phyloP scores from a whole-genome alignment of 164 flowering plant genomes.

The Dillenia suffruticosa region DNA sequence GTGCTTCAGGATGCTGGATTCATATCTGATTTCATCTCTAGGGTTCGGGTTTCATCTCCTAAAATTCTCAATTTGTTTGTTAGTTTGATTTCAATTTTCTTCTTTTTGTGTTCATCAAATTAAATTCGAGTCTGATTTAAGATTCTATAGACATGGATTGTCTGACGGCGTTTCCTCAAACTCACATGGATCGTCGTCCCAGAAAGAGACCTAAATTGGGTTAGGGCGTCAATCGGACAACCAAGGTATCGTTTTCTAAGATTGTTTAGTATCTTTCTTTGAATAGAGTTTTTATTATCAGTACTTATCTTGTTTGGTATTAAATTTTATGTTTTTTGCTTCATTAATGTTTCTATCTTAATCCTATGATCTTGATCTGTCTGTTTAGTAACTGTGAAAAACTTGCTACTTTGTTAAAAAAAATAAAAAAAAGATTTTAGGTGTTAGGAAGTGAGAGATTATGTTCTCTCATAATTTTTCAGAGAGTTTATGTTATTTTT shows the following conservation, averaged over 20 bases:
- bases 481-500: too few species aligned
- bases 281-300: background rate
- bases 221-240: slow-evolving; percentile 41
- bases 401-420: too few species aligned
- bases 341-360: too few species aligned
- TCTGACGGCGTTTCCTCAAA: slow-evolving; percentile 30
- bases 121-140: too few species aligned
- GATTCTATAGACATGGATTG: slow-evolving; percentile 32
- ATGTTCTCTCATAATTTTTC: too few species aligned
- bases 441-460: too few species aligned
- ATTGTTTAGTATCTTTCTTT: background rate
- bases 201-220: slow-evolving; percentile 58
- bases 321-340: too few species aligned
- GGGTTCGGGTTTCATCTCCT: slow-evolving; percentile 17
- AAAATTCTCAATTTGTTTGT: background rate
- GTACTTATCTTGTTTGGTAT: too few species aligned
- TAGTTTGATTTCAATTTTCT: background rate
- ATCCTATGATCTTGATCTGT: too few species aligned
- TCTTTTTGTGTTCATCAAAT: slow-evolving; percentile 7
- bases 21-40: background rate
- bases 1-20: too few species aligned
- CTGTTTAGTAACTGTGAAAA: too few species aligned
- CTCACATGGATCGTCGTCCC: slow-evolving; percentile 65
- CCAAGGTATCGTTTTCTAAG: slow-evolving; percentile 33
- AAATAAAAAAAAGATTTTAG: too few species aligned